Base-by-base conservation (phyloP, 805 yeast genomes). In the Isabelozyma rhagii region DNA sequence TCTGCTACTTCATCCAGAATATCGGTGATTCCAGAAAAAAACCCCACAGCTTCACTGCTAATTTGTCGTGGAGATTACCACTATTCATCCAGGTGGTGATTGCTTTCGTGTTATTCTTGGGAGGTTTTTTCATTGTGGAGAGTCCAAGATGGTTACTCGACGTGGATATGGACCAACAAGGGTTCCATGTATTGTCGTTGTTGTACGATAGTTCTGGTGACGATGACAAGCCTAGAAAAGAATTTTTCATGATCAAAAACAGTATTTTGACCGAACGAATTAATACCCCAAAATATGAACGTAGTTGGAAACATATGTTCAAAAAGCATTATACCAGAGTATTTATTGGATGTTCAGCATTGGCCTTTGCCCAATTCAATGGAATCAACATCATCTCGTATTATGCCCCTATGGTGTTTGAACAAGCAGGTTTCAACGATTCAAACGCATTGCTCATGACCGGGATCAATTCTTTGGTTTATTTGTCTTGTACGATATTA, bases 141-240 rank as follows among this genome's bases (percentile, higher is more conserved):
- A 84, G 92, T 45, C 97, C 97, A 5, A 77, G 97, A 56, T 91
- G 97, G 96, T 73, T 92, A 47, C 70, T 92, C 38, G 92, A 88
- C 63, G 85, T 86, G 52, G 96, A 90, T 62, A 80, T 77, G 55
- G 89, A 85, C 53, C 80, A 76, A 47, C 76, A 77, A 51, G 84
- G 83, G 4, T 78, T 70, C 50, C 62, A 72, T 52, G 66, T 66
- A 10, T 54, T 62, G 38, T 47, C 62, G 31, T 55, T 61, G 44
- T 52, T 62, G 34, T 64, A 61, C 42, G 69, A 66, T 51, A 65
- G 69, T 15, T 59, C 67, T 28, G 58, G 61, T 8, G 69, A 69
- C 46, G 50, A 47, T 10, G 63, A 66, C 29, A 66, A 68, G 51
- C 71, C 78, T 9, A 57, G 65, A 34, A 59, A 58, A 36, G 84